Percentiles rank a stretch among this genome's conserved stretches.
Conservation (phyloP, 768 basidiomycete genomes). For the Mycena sanguinolenta region DNA sequence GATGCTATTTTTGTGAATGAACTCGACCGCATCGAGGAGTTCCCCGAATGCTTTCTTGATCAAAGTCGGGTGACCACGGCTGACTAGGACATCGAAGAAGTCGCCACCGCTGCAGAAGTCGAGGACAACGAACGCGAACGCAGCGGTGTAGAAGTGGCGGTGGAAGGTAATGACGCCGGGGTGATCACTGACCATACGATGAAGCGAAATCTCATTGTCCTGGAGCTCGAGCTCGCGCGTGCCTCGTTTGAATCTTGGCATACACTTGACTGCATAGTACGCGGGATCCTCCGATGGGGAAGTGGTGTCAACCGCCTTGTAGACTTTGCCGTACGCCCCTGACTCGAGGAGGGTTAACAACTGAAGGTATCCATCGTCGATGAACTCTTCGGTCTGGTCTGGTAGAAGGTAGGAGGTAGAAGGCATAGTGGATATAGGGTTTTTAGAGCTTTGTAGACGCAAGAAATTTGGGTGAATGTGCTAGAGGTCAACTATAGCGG, state of each 20-base stretch:
- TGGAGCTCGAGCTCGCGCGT: constrained; percentile 58
- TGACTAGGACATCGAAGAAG: constrained; percentile 63
- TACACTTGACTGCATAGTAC: constrained; percentile 64
- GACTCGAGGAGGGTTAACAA: constrained; percentile 60
- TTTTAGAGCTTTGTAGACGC: too few species aligned
- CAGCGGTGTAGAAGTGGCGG: constrained; percentile 59
- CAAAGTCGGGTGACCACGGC: constrained; percentile 57
- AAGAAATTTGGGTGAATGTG: not conserved
- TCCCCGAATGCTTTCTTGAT: constrained; percentile 66
- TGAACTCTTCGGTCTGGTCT: constrained; percentile 35
- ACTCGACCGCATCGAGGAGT: constrained; percentile 68
- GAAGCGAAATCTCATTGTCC: constrained; percentile 60
- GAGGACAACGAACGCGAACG: constrained; percentile 63
- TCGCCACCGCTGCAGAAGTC: constrained; percentile 55
- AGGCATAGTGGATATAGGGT: constrained; percentile 18
- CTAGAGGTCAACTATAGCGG: constrained; percentile 20
- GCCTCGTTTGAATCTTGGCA: constrained; percentile 56
- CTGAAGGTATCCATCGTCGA: constrained; percentile 59
- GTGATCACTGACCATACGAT: constrained; percentile 43
- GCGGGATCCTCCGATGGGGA: constrained; percentile 14
- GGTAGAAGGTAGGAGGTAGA: constrained; percentile 17
- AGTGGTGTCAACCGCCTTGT: constrained; percentile 36
- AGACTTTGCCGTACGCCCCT: constrained; percentile 38
- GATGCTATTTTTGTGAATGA: constrained; percentile 65
- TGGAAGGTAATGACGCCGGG: constrained; percentile 63